These are phyloP conservation scores for Trametes cubensis DNA, from an alignment of 768 basidiomycete genomes.

Conservation along the genomic window DNA sequence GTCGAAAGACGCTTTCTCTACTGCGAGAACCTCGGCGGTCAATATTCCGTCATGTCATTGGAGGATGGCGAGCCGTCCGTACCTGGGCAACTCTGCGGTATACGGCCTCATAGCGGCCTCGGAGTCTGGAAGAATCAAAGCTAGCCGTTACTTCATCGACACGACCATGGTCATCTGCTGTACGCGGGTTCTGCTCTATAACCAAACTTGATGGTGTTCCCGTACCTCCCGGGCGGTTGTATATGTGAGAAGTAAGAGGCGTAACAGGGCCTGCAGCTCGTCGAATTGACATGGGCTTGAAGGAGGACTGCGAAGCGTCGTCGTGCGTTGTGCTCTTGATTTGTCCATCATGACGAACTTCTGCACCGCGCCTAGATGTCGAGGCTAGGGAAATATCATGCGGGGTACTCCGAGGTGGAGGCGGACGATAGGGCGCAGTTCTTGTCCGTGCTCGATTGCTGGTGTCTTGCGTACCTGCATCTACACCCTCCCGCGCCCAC, in stretches of 20 bases:
- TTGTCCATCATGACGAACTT: neutral
- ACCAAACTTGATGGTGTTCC: neutral
- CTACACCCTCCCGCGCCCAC: neutral
- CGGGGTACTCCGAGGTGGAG: neutral
- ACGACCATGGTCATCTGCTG: too few relatives aligned
- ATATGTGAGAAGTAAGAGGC: conserved; percentile 10
- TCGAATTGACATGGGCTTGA: conserved; percentile 11
- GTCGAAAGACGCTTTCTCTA: conserved; percentile 35
- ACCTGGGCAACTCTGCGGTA: conserved; percentile 20
- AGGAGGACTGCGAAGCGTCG: neutral
- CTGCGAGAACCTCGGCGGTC: conserved; percentile 21
- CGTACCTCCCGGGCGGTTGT: neutral
- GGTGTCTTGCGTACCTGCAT: too few relatives aligned
- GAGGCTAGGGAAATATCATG: too few relatives aligned
- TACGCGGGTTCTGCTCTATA: neutral
- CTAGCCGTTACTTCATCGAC: neutral
- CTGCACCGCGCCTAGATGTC: too few relatives aligned
- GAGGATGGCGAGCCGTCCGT: neutral
- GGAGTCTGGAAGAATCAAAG: conserved; percentile 9
- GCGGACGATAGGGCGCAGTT: conserved; percentile 9
- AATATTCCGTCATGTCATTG: neutral
- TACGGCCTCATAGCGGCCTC: conserved; percentile 11
- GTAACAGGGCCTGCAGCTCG: neutral
- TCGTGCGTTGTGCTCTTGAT: neutral
- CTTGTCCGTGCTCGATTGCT: neutral